Conservation (phyloP, 139 green algal genomes). For the Chlamydomonas sphaeroides region DNA sequence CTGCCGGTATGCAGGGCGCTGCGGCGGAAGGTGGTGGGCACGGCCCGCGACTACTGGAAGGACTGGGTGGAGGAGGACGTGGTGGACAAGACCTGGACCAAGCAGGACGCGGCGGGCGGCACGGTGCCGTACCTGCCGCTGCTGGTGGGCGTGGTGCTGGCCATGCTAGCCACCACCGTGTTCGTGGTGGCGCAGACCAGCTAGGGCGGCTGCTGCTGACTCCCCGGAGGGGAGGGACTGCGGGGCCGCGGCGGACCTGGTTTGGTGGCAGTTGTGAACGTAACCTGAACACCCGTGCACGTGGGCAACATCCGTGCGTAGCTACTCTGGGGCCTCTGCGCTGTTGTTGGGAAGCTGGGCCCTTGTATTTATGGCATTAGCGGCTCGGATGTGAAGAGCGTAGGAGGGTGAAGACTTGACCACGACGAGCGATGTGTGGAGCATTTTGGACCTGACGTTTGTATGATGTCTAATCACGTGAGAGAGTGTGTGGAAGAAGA, state of each 20-base stretch:
- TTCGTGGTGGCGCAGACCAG: slow-evolving; percentile 65
- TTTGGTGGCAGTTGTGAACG: too few species aligned
- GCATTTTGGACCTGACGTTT: too few species aligned
- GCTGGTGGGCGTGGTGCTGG: slow-evolving; percentile 64
- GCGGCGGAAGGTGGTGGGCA: slow-evolving; percentile 70
- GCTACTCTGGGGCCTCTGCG: too few species aligned
- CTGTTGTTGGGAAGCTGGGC: neutral
- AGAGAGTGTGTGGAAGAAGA: too few species aligned
- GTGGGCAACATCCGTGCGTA: too few species aligned
- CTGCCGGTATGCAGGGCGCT: slow-evolving; percentile 49
- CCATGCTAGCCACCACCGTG: slow-evolving; percentile 60
- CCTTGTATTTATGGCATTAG: slow-evolving; percentile 54
- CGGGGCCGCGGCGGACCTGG: too few species aligned
- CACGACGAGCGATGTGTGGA: too few species aligned
- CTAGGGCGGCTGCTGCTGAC: neutral
- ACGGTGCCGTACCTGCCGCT: slow-evolving; percentile 71
- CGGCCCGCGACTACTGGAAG: slow-evolving; percentile 75
- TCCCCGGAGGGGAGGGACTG: too few species aligned
- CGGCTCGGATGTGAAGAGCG: slow-evolving; percentile 57
- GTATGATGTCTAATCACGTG: too few species aligned
- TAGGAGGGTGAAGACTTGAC: too few species aligned
- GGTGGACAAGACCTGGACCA: slow-evolving; percentile 58
- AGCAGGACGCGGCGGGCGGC: slow-evolving; percentile 39
- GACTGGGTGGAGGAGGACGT: slow-evolving; percentile 72
- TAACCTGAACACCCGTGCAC: too few species aligned